Percentiles rank a stretch among this genome's conserved stretches.
Conservation (phyloP, 2,329 filamentous ascomycete genomes). For the Pseudogymnoascus sp. region DNA sequence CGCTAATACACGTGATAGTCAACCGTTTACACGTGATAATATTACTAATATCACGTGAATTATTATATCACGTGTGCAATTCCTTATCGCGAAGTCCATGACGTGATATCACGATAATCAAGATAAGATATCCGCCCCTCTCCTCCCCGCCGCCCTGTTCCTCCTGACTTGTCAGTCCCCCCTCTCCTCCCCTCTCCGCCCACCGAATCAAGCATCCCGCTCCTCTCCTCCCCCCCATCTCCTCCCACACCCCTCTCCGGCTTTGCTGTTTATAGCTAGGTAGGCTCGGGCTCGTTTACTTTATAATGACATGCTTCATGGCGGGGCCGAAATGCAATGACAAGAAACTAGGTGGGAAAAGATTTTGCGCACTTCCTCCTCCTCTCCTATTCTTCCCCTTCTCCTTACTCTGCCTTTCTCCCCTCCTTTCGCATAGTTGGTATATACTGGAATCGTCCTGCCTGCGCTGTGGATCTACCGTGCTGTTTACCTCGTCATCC, state of each 20-base stretch:
- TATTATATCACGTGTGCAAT: background rate
- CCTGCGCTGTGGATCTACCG: background rate
- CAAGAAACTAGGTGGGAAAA: background rate
- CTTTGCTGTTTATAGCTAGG: background rate
- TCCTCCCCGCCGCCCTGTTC: background rate
- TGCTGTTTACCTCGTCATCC: background rate
- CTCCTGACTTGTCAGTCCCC: background rate
- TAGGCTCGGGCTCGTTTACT: background rate
- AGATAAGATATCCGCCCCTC: constrained; percentile 4
- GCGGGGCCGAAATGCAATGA: background rate
- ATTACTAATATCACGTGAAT: too few relatives aligned
- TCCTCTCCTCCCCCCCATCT: background rate
- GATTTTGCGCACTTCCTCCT: background rate
- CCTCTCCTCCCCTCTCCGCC: background rate
- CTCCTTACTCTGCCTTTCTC: background rate
- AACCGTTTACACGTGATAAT: too few relatives aligned
- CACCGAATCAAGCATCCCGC: background rate
- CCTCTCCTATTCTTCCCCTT: background rate
- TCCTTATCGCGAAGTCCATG: background rate
- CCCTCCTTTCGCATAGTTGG: background rate
- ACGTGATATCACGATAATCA: background rate
- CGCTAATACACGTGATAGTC: too few relatives aligned
- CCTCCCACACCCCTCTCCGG: background rate
- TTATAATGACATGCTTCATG: background rate
- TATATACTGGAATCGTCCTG: background rate